Percentiles rank a stretch among this genome's conserved stretches.
phyloP scores from a whole-genome alignment of 2,329 filamentous ascomycete genomes.

The Alternaria atra region DNA sequence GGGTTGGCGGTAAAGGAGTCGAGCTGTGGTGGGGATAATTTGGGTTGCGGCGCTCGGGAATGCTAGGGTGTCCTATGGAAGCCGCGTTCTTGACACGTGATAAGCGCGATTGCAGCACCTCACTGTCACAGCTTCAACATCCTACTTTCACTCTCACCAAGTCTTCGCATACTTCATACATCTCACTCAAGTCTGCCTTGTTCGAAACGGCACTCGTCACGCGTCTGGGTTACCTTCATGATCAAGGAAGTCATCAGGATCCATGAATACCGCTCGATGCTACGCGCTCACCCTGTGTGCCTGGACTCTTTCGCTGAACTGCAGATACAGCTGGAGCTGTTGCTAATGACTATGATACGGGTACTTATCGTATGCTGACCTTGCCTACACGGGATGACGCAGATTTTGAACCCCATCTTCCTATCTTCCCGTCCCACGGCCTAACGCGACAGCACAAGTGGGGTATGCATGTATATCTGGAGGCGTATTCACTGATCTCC shows the following conservation, averaged over 20 bases:
- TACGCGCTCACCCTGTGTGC: background rate
- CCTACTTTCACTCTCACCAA: background rate
- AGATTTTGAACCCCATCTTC: constrained; percentile 12
- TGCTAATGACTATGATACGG: constrained; percentile 5
- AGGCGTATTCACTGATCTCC: background rate
- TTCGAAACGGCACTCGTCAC: background rate
- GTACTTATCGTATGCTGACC: constrained; percentile 15
- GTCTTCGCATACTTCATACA: background rate
- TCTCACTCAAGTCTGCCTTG: background rate
- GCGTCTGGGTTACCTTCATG: background rate
- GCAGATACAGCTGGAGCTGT: background rate
- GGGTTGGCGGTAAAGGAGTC: constrained; percentile 36
- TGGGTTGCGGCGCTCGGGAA: constrained; percentile 33
- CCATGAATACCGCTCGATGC: background rate
- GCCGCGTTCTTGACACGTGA: constrained; percentile 24
- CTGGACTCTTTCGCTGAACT: background rate
- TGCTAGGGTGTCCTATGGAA: constrained; percentile 31
- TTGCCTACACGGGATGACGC: background rate
- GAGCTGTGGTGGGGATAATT: constrained; percentile 42
- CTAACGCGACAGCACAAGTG: constrained; percentile 16
- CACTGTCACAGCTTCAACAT: background rate
- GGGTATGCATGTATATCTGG: constrained; percentile 15
- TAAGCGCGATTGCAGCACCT: background rate
- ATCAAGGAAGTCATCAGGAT: background rate
- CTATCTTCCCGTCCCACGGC: constrained; percentile 26